Evolutionary conservation across 2,329 filamentous ascomycete species (phyloP).

Genomic region (Grosmannia huntii): DNA sequence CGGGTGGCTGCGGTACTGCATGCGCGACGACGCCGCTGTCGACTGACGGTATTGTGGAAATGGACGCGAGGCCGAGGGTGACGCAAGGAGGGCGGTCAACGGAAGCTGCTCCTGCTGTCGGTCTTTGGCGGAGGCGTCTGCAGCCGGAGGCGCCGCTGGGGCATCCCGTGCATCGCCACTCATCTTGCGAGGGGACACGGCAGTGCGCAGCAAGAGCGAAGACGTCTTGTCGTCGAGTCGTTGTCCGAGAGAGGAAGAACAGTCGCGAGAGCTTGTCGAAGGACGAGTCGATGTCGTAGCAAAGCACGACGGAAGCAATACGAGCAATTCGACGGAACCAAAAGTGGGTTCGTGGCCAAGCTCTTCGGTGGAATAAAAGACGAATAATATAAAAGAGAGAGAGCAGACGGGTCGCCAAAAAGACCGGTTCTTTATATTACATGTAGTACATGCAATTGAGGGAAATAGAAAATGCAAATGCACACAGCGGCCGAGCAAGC

Average conservation of each 20-base stretch:
- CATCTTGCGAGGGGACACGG: conserved; percentile 15
- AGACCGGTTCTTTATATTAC: not conserved
- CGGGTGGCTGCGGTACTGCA: conserved; percentile 47
- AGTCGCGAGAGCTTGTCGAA: not conserved
- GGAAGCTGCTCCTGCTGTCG: conserved; percentile 4
- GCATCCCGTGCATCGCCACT: conserved; percentile 21
- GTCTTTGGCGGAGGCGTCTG: conserved; percentile 15
- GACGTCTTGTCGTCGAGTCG: not conserved
- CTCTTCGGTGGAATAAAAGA: not conserved
- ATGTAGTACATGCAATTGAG: not conserved
- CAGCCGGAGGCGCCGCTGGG: conserved; percentile 5
- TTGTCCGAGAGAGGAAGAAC: not conserved
- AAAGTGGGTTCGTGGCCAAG: no score
- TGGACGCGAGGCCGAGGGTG: conserved; percentile 6
- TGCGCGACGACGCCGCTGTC: conserved; percentile 25
- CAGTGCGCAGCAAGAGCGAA: not conserved
- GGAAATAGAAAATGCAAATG: not conserved
- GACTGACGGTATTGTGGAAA: conserved; percentile 1
- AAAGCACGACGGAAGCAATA: no score
- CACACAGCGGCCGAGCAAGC: not conserved
- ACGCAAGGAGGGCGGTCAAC: conserved; percentile 3
- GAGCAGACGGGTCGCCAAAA: not conserved
- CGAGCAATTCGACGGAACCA: no score
- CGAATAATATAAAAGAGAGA: not conserved
- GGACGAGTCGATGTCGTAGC: not conserved